Conservation (phyloP, 352 stramenopile species). For the Pythium guiyangense region DNA sequence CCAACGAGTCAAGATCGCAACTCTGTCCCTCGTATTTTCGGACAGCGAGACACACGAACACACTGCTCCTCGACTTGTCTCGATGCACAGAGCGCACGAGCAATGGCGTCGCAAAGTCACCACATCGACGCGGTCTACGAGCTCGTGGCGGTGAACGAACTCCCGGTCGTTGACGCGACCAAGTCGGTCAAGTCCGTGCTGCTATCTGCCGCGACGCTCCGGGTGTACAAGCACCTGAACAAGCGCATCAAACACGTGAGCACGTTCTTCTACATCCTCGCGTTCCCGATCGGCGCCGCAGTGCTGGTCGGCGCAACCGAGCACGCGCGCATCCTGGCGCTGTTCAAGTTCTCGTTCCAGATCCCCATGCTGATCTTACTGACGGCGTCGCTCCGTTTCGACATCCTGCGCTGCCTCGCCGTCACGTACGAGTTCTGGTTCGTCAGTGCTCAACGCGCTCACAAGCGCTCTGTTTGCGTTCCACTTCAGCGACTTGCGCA, state of each 20-base stretch:
- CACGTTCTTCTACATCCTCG: conserved; percentile 7
- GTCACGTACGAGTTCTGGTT: conserved; percentile 39
- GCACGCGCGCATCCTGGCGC: conserved; percentile 1
- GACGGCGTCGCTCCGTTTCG: neutral
- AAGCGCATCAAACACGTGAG: neutral
- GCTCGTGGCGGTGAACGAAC: conserved; percentile 2
- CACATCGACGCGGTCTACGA: neutral
- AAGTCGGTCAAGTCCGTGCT: conserved; percentile 6
- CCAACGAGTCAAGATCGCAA: too few relatives aligned
- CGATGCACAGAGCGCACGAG: too few relatives aligned
- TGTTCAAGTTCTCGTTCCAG: conserved; percentile 12
- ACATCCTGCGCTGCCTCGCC: conserved; percentile 4
- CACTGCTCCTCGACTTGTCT: too few relatives aligned
- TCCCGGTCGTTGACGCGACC: conserved; percentile 20
- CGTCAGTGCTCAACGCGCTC: conserved; percentile 16
- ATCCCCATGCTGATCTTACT: conserved; percentile 5
- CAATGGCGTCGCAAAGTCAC: too few relatives aligned
- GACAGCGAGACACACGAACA: too few relatives aligned
- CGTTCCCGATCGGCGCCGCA: conserved; percentile 8
- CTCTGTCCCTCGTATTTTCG: too few relatives aligned
- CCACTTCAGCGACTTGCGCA: conserved; percentile 17
- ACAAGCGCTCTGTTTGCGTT: conserved; percentile 13
- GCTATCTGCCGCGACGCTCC: conserved; percentile 1
- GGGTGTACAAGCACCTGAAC: neutral
- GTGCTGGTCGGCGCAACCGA: conserved; percentile 1